These are phyloP conservation scores for Pyrus hybrid DNA, from an alignment of 331 rosid species.

Conservation along the genomic window DNA sequence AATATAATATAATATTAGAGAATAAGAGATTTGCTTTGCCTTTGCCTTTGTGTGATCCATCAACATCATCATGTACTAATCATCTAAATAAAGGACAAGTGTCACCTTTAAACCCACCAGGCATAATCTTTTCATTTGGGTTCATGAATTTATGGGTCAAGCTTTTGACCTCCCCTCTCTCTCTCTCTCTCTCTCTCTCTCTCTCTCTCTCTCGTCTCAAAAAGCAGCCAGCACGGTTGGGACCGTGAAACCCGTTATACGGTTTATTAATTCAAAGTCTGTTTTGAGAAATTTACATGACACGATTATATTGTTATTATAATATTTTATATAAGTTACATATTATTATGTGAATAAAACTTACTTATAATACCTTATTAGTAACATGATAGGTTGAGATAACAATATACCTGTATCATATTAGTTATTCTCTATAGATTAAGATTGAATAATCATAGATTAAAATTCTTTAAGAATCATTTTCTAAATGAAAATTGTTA, in stretches of 20 bases:
- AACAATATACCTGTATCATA: no score
- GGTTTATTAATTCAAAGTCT: not conserved
- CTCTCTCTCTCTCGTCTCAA: no score
- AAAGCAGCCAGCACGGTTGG: conserved; percentile 29
- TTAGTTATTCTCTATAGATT: no score
- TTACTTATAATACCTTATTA: no score
- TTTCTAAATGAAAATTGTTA: no score
- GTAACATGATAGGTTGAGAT: no score
- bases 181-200: no score
- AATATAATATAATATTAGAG: not conserved
- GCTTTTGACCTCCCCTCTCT: conserved; percentile 17
- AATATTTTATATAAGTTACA: no score
- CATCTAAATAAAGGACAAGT: conserved; percentile 23
- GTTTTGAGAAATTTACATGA: not conserved
- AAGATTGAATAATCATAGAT: no score
- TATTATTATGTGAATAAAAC: no score
- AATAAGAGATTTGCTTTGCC: not conserved
- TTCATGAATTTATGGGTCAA: conserved; percentile 2
- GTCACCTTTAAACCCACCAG: conserved; percentile 21
- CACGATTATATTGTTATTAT: fast-evolving
- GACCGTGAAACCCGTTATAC: not conserved
- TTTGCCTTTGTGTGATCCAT: conserved; percentile 6
- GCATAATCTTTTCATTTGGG: conserved; percentile 4
- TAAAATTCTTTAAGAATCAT: no score
- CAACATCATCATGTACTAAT: conserved; percentile 11